Evolutionary conservation across 192 early-diverging fungal genomes (phyloP).

Genomic region (Allomyces macrogynus): DNA sequence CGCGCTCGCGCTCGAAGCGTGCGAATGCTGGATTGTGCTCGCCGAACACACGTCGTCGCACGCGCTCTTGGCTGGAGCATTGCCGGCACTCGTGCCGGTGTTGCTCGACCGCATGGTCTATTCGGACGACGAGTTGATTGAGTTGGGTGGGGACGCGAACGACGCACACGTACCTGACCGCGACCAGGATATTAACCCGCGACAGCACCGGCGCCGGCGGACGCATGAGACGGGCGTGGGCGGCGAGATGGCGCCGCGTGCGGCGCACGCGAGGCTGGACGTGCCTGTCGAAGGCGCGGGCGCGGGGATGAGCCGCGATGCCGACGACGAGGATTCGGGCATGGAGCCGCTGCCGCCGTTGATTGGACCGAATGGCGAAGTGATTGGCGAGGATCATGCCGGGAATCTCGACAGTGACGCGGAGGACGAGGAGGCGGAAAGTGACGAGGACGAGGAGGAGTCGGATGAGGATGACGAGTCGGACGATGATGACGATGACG

Average conservation of each 20-base stretch:
- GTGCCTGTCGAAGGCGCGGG: too few species aligned
- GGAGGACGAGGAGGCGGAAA: slow-evolving; percentile 12
- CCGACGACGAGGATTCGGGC: too few species aligned
- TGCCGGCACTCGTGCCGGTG: slow-evolving; percentile 67
- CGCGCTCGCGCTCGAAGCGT: slow-evolving; percentile 81
- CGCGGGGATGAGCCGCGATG: too few species aligned
- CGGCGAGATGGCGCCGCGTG: too few species aligned
- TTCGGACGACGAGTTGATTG: slow-evolving; percentile 67
- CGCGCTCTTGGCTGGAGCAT: slow-evolving; percentile 43
- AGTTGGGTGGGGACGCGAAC: slow-evolving; percentile 33
- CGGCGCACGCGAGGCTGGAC: too few species aligned
- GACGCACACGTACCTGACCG: slow-evolving; percentile 73
- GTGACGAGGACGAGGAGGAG: too few species aligned
- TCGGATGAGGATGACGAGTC: slow-evolving; percentile 50
- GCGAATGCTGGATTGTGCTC: slow-evolving; percentile 96
- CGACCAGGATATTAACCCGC: slow-evolving; percentile 84
- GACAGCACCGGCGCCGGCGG: slow-evolving; percentile 47
- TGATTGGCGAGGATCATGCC: too few species aligned
- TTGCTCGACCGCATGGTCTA: slow-evolving; percentile 93
- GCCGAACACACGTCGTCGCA: slow-evolving; percentile 74
- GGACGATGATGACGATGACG: slow-evolving; percentile 64
- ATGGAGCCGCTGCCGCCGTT: too few species aligned
- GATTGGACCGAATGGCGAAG: too few species aligned
- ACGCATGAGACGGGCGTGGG: too few species aligned
- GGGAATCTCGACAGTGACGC: slow-evolving; percentile 3